phyloP scores from a whole-genome alignment of 2,329 filamentous ascomycete genomes.

The Calonectria montana region DNA sequence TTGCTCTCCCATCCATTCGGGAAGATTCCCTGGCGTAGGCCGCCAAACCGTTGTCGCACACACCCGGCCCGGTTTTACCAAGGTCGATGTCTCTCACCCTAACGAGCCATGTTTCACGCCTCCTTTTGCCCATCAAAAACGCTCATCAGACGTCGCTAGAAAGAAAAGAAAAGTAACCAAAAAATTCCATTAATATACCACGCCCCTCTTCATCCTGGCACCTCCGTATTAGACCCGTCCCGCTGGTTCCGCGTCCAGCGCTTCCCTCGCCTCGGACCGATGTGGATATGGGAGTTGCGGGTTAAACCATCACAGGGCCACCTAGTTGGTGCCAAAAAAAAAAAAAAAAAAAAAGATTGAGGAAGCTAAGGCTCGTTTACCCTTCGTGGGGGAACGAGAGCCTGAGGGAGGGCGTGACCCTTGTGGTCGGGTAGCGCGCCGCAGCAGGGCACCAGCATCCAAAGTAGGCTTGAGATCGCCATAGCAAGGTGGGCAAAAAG shows the following conservation, averaged over 20 bases:
- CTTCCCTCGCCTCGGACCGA: conserved; percentile 13
- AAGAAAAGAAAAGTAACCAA: neutral
- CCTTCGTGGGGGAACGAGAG: neutral
- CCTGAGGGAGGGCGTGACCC: neutral
- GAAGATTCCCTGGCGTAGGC: neutral
- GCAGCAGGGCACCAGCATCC: neutral
- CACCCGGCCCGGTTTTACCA: neutral
- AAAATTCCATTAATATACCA: neutral
- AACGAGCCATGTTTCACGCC: neutral
- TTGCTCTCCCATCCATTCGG: neutral
- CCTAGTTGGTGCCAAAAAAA: neutral
- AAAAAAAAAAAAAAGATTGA: too few relatives aligned
- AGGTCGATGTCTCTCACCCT: neutral
- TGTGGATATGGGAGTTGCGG: neutral
- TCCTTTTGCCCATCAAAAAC: neutral
- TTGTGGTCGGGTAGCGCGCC: conserved; percentile 9
- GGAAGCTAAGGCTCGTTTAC: conserved; percentile 1
- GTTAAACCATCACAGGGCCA: neutral
- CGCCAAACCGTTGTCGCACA: conserved; percentile 7
- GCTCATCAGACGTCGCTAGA: conserved; percentile 4
- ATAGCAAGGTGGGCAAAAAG: conserved; percentile 8
- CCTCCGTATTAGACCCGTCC: neutral
- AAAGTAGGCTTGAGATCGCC: conserved; percentile 31
- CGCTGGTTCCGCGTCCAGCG: conserved; percentile 2
- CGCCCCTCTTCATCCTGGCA: neutral